Conservation (phyloP, 163 green algal species). For the Chlamydomonas reinhardtii region DNA sequence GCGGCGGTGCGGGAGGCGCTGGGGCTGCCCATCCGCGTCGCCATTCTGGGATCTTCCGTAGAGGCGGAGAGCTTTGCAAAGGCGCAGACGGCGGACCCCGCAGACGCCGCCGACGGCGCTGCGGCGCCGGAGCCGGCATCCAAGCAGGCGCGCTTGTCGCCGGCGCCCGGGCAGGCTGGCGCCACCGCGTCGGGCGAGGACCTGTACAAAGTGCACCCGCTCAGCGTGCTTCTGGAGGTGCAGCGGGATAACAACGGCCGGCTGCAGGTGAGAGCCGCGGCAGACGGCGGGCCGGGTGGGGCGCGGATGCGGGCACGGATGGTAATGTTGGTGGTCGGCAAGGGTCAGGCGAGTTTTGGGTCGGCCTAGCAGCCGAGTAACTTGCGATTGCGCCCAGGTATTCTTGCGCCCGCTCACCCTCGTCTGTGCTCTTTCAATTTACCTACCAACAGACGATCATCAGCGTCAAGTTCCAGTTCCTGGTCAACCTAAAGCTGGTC, state of each 20-base stretch:
- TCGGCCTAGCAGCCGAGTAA: too few relatives aligned
- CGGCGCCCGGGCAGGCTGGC: not conserved
- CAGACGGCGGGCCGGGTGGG: too few relatives aligned
- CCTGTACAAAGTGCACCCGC: constrained; percentile 58
- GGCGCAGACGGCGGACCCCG: constrained; percentile 16
- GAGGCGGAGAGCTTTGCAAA: constrained; percentile 50
- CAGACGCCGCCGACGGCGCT: not conserved
- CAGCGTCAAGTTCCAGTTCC: constrained; percentile 58
- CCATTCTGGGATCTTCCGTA: constrained; percentile 62
- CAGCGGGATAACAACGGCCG: constrained; percentile 31
- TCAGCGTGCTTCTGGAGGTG: constrained; percentile 60
- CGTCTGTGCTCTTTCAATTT: too few relatives aligned
- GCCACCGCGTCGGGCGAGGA: not conserved
- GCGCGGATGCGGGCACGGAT: too few relatives aligned
- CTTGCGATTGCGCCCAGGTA: too few relatives aligned
- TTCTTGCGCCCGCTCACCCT: too few relatives aligned
- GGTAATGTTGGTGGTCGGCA: too few relatives aligned
- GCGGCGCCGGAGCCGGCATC: not conserved
- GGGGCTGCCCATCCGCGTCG: constrained; percentile 60
- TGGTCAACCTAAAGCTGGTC: constrained; percentile 52
- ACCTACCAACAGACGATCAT: constrained; percentile 39
- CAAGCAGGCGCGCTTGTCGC: constrained; percentile 25
- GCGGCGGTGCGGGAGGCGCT: constrained; percentile 66
- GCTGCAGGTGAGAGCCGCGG: not conserved
- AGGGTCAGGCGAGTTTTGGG: too few relatives aligned